Evolutionary conservation across 306 rosid species (phyloP), one percentile per base, ranked within the genome.

Genomic region (Amphicarpaea edgeworthii): DNA sequence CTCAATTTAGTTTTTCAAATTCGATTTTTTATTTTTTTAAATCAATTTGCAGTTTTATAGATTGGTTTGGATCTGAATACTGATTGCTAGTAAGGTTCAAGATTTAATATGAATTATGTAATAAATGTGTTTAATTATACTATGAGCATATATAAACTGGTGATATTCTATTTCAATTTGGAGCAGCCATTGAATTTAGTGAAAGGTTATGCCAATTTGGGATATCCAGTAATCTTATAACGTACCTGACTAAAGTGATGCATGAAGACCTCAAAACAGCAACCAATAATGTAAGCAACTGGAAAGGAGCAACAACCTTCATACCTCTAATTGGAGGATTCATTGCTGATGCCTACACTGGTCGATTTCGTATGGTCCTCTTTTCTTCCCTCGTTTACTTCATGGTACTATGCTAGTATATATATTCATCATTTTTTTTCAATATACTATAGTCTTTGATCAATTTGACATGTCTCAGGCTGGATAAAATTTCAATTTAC

Each of bases 191-290:
- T 50, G 78, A 75, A 55, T 72, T 80, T 16, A 81, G 77, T 41
- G 86, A 84, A 45, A 85, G 85, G 62, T 20, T 73, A 53, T 32
- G 55, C 67, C 61, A n/a, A 83, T 76, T 81, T 70, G 88, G 82
- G 20, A 41, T 85, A 55, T 72, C 77, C 42, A 19, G 75, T 14
- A 85, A 82, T 60, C 86, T 85, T 5, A 79, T 85, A 70, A 37
- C 54, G 5, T 82, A 85, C 58, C 67, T 82, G 21, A 82, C 88
- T 2, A 26, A 8, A 70, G 86, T 85, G 69, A 47, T 85, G 17
- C 88, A 79, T 68, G 82, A 82, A 79, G 86, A 82, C 53, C 88
- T 84, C 53, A 51, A 77, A 43, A 84, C 80, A 67, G 87, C 85
- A 1, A 76, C 77, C 15, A 80, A 72, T 19, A 82, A 82, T 71